These are phyloP conservation scores for Sporobolomyces roseus DNA, from an alignment of 768 basidiomycete species.

Conservation along the genomic window DNA sequence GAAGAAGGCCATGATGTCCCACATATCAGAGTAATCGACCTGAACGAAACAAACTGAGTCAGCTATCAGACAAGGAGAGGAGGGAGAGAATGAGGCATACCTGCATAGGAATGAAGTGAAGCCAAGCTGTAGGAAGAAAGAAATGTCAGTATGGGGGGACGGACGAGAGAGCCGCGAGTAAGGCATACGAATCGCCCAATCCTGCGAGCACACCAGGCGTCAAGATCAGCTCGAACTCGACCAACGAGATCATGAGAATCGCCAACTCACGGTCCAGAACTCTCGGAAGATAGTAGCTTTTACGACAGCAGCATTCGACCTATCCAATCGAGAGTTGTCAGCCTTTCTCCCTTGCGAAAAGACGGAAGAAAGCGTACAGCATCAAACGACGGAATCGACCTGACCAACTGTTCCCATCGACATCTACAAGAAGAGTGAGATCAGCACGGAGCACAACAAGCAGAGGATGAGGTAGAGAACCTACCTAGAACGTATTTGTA, in stretches of 20 bases:
- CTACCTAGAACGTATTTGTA: conserved; percentile 42
- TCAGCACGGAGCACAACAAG: not conserved
- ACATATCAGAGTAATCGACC: conserved; percentile 43
- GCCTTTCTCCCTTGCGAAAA: not conserved
- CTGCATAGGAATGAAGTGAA: conserved; percentile 45
- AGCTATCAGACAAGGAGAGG: not conserved
- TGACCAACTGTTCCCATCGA: conserved; percentile 44
- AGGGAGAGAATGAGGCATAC: not conserved
- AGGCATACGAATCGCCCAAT: conserved; percentile 41
- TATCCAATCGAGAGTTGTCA: not conserved
- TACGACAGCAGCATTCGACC: conserved; percentile 41
- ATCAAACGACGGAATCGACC: conserved; percentile 43
- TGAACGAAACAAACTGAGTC: not conserved
- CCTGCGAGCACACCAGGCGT: no score
- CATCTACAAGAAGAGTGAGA: not conserved
- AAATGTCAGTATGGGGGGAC: not conserved
- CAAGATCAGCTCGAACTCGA: not conserved
- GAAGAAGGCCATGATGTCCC: conserved; percentile 45
- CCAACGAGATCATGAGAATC: not conserved
- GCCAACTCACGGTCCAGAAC: conserved; percentile 39
- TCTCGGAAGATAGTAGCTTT: conserved; percentile 44
- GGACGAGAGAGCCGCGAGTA: no score
- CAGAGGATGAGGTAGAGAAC: not conserved
- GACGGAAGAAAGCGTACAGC: conserved; percentile 13
- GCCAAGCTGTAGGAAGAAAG: conserved; percentile 34